Conservation (phyloP, 164 flowering plant species). For the Piper betle region DNA sequence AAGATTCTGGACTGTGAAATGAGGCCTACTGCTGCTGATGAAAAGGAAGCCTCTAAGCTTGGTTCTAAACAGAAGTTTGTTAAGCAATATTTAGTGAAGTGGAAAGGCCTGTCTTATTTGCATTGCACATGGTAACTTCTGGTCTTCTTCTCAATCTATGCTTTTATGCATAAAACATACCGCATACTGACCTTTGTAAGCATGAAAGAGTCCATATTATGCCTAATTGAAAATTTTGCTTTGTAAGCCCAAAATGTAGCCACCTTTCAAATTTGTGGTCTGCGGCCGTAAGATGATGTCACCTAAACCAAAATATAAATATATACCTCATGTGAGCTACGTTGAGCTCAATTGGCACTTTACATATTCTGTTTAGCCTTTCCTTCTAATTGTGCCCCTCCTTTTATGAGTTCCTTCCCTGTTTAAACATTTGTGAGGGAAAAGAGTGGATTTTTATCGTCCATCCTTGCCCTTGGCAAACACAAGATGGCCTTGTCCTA, state of each 20-base stretch:
- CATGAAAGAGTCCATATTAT: no score
- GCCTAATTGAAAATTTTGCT: no score
- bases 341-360: no score
- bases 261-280: neutral
- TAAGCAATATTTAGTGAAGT: slow-evolving; percentile 93
- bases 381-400: no score
- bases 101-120: slow-evolving; percentile 94
- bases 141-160: neutral
- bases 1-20: slow-evolving; percentile 89
- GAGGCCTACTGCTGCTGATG: slow-evolving; percentile 79
- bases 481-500: no score
- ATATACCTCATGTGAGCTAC: no score
- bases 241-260: neutral
- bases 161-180: neutral
- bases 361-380: no score
- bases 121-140: slow-evolving; percentile 94
- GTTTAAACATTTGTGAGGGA: no score
- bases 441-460: no score
- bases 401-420: no score
- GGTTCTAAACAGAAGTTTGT: slow-evolving; percentile 86
- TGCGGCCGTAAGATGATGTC: neutral
- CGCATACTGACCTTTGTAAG: neutral
- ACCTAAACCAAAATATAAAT: no score
- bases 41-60: slow-evolving; percentile 59
- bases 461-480: no score